phyloP scores from a whole-genome alignment of 805 yeast species.

The Saccharomycopsis sp. region DNA sequence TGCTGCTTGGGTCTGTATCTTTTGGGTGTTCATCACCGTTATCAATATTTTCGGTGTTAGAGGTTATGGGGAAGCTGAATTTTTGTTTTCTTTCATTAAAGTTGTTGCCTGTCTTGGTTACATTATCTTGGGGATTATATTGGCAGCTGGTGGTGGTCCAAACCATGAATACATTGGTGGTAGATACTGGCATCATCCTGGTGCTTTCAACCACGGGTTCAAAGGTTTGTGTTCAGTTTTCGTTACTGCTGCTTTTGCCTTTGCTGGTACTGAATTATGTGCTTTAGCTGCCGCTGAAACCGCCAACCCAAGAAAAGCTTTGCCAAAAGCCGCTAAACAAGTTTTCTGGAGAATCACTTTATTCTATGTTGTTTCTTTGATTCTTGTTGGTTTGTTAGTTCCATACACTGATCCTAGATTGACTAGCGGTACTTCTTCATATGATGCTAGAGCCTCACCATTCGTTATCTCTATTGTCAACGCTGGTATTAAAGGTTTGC shows the following conservation, averaged over 20 bases:
- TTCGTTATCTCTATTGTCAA: slow-evolving; percentile 64
- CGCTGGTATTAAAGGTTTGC: slow-evolving; percentile 59
- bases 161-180: slow-evolving; percentile 43
- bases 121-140: slow-evolving; percentile 43
- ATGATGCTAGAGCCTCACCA: slow-evolving; percentile 65
- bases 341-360: slow-evolving; percentile 75
- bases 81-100: slow-evolving; percentile 59
- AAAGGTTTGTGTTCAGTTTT: slow-evolving; percentile 49
- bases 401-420: slow-evolving; percentile 49
- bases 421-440: slow-evolving; percentile 38
- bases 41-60: slow-evolving; percentile 48
- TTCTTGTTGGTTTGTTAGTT: slow-evolving; percentile 60
- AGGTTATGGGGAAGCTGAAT: slow-evolving; percentile 58
- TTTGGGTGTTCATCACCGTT: slow-evolving; percentile 38
- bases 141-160: slow-evolving; percentile 38
- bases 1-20: slow-evolving; percentile 55
- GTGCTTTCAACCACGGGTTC: slow-evolving; percentile 46
- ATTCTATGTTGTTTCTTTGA: slow-evolving; percentile 58
- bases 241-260: slow-evolving; percentile 72
- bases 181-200: slow-evolving; percentile 46
- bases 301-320: slow-evolving; percentile 53
- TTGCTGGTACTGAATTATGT: slow-evolving; percentile 66
- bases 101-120: slow-evolving; percentile 55
- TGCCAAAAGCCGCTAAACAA: slow-evolving; percentile 73
- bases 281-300: slow-evolving; percentile 78